A percentile compares a stretch with the other conserved stretches of the same genome.
These are phyloP conservation scores for Volvox africanus DNA, from an alignment of 139 green algal genomes.

Conservation along the genomic window DNA sequence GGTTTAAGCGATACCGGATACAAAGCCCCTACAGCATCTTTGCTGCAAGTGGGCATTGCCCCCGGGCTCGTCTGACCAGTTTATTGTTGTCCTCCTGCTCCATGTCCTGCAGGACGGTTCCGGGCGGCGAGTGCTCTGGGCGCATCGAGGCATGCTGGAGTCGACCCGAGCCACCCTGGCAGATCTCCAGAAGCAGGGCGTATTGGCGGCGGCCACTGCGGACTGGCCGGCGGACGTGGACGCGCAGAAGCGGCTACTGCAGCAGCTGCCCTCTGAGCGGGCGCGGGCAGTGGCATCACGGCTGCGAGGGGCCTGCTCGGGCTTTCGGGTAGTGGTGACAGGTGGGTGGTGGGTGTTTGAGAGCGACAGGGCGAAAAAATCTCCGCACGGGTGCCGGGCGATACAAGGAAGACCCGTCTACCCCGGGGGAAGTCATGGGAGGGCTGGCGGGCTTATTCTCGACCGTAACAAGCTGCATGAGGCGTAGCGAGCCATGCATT, in stretches of 20 bases:
- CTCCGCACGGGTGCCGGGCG: too few species aligned
- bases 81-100: neutral
- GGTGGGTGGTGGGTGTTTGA: slow-evolving; percentile 10
- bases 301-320: neutral
- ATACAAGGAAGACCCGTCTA: too few species aligned
- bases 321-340: slow-evolving; percentile 37
- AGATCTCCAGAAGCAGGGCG: slow-evolving; percentile 13
- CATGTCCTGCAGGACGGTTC: neutral
- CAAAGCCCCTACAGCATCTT: neutral
- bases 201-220: slow-evolving; percentile 5
- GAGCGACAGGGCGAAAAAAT: too few species aligned
- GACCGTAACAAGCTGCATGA: too few species aligned
- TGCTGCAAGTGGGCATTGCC: too few species aligned
- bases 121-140: slow-evolving; percentile 33
- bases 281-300: neutral
- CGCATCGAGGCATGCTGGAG: slow-evolving; percentile 53
- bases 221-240: neutral
- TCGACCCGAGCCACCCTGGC: slow-evolving; percentile 40
- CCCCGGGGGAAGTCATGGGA: too few species aligned
- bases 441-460: too few species aligned
- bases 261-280: slow-evolving; percentile 5
- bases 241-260: neutral
- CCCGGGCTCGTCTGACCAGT: too few species aligned
- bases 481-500: too few species aligned
- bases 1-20: neutral